Base-by-base conservation (phyloP, 108 stramenopile species). In the Epipyxis sp. region DNA sequence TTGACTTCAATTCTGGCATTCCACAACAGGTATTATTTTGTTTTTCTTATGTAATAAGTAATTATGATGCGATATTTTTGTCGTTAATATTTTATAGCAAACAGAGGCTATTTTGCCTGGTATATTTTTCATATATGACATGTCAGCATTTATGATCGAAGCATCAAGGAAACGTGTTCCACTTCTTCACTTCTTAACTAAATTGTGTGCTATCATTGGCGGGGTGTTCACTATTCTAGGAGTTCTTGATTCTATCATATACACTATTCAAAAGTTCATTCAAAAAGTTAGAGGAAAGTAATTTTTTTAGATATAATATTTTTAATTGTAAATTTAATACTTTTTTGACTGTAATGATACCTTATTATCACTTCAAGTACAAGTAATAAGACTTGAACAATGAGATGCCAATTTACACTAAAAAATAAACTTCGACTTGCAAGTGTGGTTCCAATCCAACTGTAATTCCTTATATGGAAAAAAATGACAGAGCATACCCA, bases 121-220 rank as follows among this genome's bases (percentile, higher is more conserved):
- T 0, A 90, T 99, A 32, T 99, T 97, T 83, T 96, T 97, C 80
- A 91, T 99, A 32, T 99, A 97, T 81, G 96, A 99, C 81, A 90
- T 99, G 10, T 94, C 95, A 46, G 95, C 98, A 0, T 99, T 99
- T 86, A 92, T 92, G 42, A 92, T 99, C 43, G 92, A 95, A 82
- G 91, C 95, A 40, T 78, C 83, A 20, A 78, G 82, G 69, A 86
- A 88, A 44, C 71, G 35, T 6, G 91, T 88, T 1, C 92, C 94
- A 0, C 83, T 97, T 29, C 88, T 90, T 46, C 94, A 97, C 77
- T 87, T 98, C 41, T 62, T 95, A 59, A 92, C 93, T 46, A 88
- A 93, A 1, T 77, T 97, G 3, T 92, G 94, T 87, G 97, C 95
- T 1, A 93, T 94, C 1, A 86, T 94, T 41, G 98, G 98, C 2